Evolutionary conservation across 2,329 filamentous ascomycete genomes (phyloP).

Genomic region (Acephala macrosclerotiorum): DNA sequence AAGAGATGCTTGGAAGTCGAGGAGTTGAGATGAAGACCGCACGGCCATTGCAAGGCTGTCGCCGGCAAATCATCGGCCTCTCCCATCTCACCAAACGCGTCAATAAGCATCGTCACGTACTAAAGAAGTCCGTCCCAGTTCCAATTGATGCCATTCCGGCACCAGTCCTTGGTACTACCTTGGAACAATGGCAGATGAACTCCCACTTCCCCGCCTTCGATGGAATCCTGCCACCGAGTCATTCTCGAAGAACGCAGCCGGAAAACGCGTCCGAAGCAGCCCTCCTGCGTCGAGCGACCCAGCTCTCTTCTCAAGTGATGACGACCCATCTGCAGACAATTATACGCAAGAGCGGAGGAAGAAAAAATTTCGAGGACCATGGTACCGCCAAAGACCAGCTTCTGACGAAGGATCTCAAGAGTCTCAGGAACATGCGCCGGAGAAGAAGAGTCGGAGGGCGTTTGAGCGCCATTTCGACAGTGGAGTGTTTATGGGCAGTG

Average conservation of each 20-base stretch:
- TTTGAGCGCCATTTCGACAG: conserved; percentile 70
- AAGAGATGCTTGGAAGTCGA: neutral
- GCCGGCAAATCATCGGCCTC: neutral
- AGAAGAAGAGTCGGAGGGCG: conserved; percentile 52
- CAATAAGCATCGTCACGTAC: neutral
- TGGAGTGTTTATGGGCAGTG: conserved; percentile 73
- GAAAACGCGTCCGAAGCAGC: conserved; percentile 50
- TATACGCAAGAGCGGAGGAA: conserved; percentile 67
- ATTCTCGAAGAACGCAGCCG: conserved; percentile 34
- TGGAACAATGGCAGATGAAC: conserved; percentile 32
- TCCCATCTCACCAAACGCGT: neutral
- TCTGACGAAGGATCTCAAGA: conserved; percentile 33
- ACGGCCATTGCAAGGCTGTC: neutral
- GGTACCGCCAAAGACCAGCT: conserved; percentile 68
- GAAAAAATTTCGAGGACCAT: conserved; percentile 69
- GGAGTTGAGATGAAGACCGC: neutral
- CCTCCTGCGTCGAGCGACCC: conserved; percentile 69
- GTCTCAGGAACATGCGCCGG: conserved; percentile 18
- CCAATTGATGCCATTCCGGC: neutral
- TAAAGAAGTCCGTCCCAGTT: neutral
- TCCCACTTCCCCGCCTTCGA: conserved; percentile 30
- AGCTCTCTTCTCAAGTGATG: conserved; percentile 75
- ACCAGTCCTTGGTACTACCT: neutral
- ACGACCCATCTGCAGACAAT: conserved; percentile 71
- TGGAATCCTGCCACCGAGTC: conserved; percentile 32